Evolutionary conservation across 352 stramenopile species (phyloP).

Genomic region (Peronospora tabacina): DNA sequence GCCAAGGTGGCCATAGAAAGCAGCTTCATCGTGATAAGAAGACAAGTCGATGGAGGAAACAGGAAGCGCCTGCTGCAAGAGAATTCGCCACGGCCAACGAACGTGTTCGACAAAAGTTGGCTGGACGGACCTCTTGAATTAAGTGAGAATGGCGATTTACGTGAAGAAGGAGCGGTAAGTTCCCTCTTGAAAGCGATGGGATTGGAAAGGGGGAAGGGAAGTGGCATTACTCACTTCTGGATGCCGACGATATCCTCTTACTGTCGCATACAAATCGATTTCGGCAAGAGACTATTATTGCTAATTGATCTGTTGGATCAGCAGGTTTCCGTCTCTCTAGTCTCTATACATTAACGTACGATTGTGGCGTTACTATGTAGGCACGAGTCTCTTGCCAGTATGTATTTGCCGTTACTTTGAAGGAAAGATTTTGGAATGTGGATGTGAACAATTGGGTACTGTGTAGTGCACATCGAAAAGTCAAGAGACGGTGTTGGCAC

Average conservation of each 20-base stretch:
- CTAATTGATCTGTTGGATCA: neutral
- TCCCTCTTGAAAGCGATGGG: neutral
- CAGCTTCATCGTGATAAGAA: conserved; percentile 29
- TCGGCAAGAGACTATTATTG: neutral
- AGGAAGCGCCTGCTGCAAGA: neutral
- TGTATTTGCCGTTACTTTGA: too few species aligned
- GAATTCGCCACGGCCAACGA: too few species aligned
- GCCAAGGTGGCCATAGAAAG: conserved; percentile 19
- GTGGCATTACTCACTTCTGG: neutral
- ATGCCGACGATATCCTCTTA: neutral
- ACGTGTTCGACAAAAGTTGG: neutral
- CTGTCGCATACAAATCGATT: neutral
- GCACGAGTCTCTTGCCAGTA: too few species aligned
- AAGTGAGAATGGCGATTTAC: conserved; percentile 20
- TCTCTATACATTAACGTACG: neutral
- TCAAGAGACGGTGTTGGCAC: neutral
- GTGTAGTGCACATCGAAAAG: neutral
- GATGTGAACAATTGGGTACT: neutral
- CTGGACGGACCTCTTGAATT: conserved; percentile 28
- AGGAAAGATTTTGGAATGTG: neutral
- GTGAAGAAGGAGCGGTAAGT: neutral
- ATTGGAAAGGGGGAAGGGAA: neutral
- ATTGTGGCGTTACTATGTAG: neutral
- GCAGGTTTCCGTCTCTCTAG: neutral
- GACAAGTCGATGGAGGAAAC: neutral